Conservation (phyloP, 768 basidiomycete genomes). For the Mycena pura region DNA sequence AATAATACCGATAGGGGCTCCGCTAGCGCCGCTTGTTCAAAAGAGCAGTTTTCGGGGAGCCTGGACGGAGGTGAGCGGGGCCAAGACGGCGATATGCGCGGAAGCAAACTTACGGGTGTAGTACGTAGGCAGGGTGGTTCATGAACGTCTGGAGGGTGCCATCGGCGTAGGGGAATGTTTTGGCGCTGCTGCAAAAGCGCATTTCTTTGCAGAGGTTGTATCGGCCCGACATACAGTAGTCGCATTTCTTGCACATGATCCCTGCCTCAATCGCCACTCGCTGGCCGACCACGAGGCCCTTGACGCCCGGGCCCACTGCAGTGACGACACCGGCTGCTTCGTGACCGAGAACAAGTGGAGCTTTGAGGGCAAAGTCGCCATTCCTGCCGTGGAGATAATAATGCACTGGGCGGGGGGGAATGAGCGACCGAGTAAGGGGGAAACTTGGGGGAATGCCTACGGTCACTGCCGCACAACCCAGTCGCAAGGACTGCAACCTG, state of each 20-base stretch:
- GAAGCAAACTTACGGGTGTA: conserved; percentile 76
- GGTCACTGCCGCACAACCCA: conserved; percentile 89
- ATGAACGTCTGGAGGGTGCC: conserved; percentile 88
- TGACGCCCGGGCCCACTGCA: conserved; percentile 76
- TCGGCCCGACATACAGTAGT: conserved; percentile 72
- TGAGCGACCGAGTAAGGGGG: neutral
- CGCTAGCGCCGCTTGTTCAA: conserved; percentile 85
- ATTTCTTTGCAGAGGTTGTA: conserved; percentile 94
- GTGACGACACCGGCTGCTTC: conserved; percentile 88
- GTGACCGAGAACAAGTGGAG: conserved; percentile 92
- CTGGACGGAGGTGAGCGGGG: conserved; percentile 44
- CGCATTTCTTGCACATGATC: conserved; percentile 81
- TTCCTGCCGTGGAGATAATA: conserved; percentile 91
- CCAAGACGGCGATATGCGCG: too few species aligned
- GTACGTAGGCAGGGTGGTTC: conserved; percentile 86
- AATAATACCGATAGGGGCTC: conserved; percentile 95
- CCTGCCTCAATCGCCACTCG: conserved; percentile 95
- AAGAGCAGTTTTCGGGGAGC: conserved; percentile 77
- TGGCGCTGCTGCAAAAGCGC: conserved; percentile 89
- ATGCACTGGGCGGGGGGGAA: conserved; percentile 65
- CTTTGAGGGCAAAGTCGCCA: conserved; percentile 87
- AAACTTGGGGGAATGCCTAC: conserved; percentile 47
- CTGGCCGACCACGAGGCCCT: conserved; percentile 72
- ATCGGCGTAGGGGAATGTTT: conserved; percentile 92
- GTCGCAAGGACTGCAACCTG: conserved; percentile 84